Base-by-base conservation (phyloP, 2,329 filamentous ascomycete species). In the Emmonsiellopsis sp. region DNA sequence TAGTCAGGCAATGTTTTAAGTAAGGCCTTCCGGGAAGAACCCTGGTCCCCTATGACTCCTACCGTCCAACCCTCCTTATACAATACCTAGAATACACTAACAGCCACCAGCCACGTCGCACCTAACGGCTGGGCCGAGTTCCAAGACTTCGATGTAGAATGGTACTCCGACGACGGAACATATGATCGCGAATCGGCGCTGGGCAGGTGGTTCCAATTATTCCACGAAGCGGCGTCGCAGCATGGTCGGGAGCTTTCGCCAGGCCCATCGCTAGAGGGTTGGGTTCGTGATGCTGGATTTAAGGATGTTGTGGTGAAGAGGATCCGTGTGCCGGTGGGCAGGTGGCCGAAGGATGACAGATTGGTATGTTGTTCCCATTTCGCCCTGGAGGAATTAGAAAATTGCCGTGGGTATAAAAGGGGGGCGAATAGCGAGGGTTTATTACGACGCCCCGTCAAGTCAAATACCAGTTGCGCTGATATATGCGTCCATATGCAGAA, bases 1-100 rank as follows among this genome's bases (percentile, higher is more conserved):
- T 83, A 45, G 61, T 79, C 15, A 65, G 70, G 20, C 70, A 74
- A 45, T 71, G 80, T 5, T 77, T 79, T 16, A 30, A 52, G 73
- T 37, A 60, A 64, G 20, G 58, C 55, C 37, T 26, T 4, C 37
- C 37, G n/a, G 6, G 15, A 37, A 37, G 34, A 38, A 9, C 40
- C 40, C 16, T 31, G 2, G n/a, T 32, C 35, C 26, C 13, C 13
- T 30, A 3, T 38, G 30, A 10, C 34, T 7, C 8, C 4, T 16
- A 11, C 7, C 20, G 35, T 15, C 11, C 43, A 34, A 16, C 26
- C 31, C 11, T n/a, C 20, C 42, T 5, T 34, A 15, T 47, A 34
- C n/a, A 3, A n/a, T 41, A 41, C 20, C 4, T 31, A 38, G 7
- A 30, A 20, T 5, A 34, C 11, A 7, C 20, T 41, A 35, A 34